Evolutionary conservation across 257 asterid species (phyloP).

Genomic region (Solanum bulbocastanum): DNA sequence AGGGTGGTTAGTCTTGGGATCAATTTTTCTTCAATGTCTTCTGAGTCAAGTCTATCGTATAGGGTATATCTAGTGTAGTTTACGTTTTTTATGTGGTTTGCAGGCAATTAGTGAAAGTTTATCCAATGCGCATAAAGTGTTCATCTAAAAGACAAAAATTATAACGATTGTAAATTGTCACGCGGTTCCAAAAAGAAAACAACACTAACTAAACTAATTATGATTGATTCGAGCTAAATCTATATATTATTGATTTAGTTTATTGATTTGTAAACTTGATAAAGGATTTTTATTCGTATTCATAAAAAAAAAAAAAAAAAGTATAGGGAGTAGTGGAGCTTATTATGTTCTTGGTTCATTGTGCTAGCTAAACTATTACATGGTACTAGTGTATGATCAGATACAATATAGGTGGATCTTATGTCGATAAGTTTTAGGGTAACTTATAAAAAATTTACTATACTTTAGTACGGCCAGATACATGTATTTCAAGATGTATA

Average conservation of each 20-base stretch:
- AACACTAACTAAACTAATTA: too few species aligned
- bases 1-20: background rate
- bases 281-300: too few species aligned
- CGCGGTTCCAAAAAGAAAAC: too few species aligned
- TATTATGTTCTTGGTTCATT: background rate
- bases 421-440: background rate
- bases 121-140: background rate
- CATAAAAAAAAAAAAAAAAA: too few species aligned
- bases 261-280: background rate
- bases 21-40: rapidly evolving
- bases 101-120: rapidly evolving
- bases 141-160: rapidly evolving
- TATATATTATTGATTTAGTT: too few species aligned
- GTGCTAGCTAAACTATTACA: too few species aligned
- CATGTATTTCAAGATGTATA: too few species aligned
- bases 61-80: rapidly evolving
- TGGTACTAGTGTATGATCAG: too few species aligned
- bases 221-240: background rate
- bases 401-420: background rate
- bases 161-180: background rate
- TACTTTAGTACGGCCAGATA: too few species aligned
- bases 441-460: rapidly evolving
- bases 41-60: too few species aligned
- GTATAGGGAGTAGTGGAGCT: background rate
- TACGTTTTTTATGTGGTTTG: background rate